These are phyloP conservation scores for Eucalyptus pauciflora DNA, from an alignment of 345 rosid genomes.

Conservation along the genomic window DNA sequence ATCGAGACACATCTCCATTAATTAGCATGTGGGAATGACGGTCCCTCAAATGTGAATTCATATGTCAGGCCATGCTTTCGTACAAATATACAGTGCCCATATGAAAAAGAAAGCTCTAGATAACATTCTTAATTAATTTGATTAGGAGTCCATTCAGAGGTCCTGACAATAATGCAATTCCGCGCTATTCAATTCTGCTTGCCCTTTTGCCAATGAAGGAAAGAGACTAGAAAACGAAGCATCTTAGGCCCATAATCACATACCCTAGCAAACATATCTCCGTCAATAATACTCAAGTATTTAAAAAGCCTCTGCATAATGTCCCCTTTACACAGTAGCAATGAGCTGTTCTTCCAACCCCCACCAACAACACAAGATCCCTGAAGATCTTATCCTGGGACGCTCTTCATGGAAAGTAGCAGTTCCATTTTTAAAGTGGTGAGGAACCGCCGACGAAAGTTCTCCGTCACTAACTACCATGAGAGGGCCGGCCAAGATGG, in stretches of 20 bases:
- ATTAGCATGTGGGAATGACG: not conserved
- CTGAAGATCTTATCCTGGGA: conserved; percentile 20
- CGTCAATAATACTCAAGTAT: not conserved
- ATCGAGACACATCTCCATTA: not conserved
- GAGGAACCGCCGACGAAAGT: not conserved
- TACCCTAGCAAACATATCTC: not conserved
- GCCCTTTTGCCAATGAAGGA: not conserved
- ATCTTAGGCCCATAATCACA: not conserved
- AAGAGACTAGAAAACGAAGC: not conserved
- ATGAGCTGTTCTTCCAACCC: conserved; percentile 45
- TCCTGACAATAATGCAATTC: not conserved
- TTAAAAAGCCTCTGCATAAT: not conserved
- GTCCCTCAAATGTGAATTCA: not conserved
- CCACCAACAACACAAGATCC: conserved; percentile 17
- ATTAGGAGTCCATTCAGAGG: not conserved
- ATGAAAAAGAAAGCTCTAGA: not conserved
- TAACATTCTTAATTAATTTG: not conserved
- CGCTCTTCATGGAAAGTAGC: not conserved
- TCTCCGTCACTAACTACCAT: not conserved
- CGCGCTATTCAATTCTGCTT: not conserved
- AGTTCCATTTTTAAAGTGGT: not conserved
- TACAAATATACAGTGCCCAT: not conserved
- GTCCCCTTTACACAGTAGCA: conserved; percentile 57
- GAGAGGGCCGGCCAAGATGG: not conserved
- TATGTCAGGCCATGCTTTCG: not conserved